Evolutionary conservation across 2,329 filamentous ascomycete genomes (phyloP).

Genomic region (Epichloe bromicola): DNA sequence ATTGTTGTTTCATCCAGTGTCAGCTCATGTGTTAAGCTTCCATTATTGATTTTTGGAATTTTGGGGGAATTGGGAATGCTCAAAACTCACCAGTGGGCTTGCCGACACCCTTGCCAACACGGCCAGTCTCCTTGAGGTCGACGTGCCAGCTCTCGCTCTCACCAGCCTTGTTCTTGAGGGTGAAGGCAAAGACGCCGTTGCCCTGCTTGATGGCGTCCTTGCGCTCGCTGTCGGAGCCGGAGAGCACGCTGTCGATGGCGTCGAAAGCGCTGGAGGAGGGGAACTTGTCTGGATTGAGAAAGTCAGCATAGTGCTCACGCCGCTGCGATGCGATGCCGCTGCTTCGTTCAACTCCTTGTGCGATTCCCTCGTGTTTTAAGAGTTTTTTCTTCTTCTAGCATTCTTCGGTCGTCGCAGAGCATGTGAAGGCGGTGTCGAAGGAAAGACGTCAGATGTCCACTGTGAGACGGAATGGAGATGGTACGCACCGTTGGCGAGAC

Average conservation of each 20-base stretch:
- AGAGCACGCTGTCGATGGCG: conserved; percentile 62
- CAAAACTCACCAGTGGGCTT: conserved; percentile 65
- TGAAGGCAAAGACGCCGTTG: conserved; percentile 81
- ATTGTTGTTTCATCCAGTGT: not conserved
- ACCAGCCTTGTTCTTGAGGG: conserved; percentile 73
- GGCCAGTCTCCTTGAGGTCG: conserved; percentile 83
- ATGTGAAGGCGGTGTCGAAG: not conserved
- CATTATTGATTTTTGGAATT: not conserved
- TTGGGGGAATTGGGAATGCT: not conserved
- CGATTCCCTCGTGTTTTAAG: not conserved
- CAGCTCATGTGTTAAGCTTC: not conserved
- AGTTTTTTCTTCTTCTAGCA: not conserved
- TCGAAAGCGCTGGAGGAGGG: conserved; percentile 89
- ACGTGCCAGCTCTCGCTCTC: conserved; percentile 84
- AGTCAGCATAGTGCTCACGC: not conserved
- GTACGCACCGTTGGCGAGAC: conserved; percentile 54
- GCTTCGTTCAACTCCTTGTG: not conserved
- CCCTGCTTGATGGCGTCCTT: conserved; percentile 84
- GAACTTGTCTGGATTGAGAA: conserved; percentile 53
- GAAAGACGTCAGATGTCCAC: not conserved
- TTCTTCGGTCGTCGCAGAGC: not conserved
- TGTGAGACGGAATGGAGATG: not conserved
- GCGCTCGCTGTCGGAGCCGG: conserved; percentile 55
- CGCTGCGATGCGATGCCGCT: not conserved
- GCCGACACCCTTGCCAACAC: conserved; percentile 62